Evolutionary conservation across 306 rosid species (phyloP), one percentile per base, ranked within the genome.

Genomic region (Cicer bijugum): DNA sequence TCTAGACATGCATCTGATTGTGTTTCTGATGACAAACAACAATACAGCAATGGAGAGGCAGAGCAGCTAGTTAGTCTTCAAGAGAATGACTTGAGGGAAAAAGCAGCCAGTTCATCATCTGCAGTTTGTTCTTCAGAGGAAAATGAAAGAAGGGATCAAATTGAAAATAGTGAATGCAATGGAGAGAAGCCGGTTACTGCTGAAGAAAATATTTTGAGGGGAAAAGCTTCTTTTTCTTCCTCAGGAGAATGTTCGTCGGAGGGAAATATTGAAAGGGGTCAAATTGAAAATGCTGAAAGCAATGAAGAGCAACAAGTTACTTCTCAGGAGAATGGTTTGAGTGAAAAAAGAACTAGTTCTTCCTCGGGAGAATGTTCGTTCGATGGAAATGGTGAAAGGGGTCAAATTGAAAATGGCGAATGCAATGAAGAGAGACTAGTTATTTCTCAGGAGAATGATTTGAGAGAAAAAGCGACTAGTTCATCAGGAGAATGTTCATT

Each of bases 1-100:
- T 73, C 51, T 73, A 58, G 43, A 67, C 79, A 73, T 56, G 78
- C 73, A 67, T 64, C 57, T 8, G 69, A 77, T 40, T 58, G 5
- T 38, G 86, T 60, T 53, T 76, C 80, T 80, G 87, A 76, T 68
- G 82, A 77, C 60, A 77, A 65, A 51, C 82, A 77, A 17, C 35
- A 28, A 28, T 40, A 33, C 39, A 68, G 43, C 75, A 61, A 65
- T 39, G 74, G 83, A 50, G 5, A 3, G 35, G 35, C 35, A 28
- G 71, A 78, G 57, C 52, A 51, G 40, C 69, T 67, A n/a, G 74
- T 38, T 68, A n/a, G 66, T 76, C 55, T 17, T 67, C 42, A 72
- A 62, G 77, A 67, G 73, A 67, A 53, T 60, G 76, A 56, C 44
- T 43, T 71, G 69, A 67, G 6, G n/a, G 20, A 33, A 37, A 66